These are phyloP conservation scores for Fusarium kyushuense DNA, from an alignment of 2,329 filamentous ascomycete species.

Conservation along the genomic window DNA sequence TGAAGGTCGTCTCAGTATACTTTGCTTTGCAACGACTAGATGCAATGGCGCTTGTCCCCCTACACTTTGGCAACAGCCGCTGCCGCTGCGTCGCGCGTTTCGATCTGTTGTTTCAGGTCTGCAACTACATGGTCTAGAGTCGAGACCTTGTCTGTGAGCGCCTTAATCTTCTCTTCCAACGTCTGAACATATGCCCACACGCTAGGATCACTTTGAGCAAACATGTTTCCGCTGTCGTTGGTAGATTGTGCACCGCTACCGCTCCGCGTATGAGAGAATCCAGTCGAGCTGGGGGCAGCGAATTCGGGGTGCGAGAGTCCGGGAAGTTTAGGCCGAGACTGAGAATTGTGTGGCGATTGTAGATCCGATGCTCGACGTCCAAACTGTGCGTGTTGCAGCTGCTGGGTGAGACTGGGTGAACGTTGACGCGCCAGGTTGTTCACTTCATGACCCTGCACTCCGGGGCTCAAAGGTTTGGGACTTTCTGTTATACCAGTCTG, in stretches of 20 bases:
- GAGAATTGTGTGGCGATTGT: slow-evolving; percentile 64
- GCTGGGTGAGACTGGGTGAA: slow-evolving; percentile 74
- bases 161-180: slow-evolving; percentile 69
- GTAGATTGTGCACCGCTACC: slow-evolving; percentile 66
- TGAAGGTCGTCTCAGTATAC: slow-evolving; percentile 45
- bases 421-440: slow-evolving; percentile 66
- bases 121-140: slow-evolving; percentile 53
- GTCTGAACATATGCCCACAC: slow-evolving; percentile 79
- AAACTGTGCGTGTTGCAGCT: slow-evolving; percentile 72
- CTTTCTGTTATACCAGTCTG: slow-evolving; percentile 85
- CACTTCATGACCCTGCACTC: slow-evolving; percentile 65
- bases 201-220: slow-evolving; percentile 70
- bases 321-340: slow-evolving; percentile 55
- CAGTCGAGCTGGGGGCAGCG: slow-evolving; percentile 48
- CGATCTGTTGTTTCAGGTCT: slow-evolving; percentile 52
- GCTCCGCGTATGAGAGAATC: slow-evolving; percentile 51
- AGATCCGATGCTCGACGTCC: slow-evolving; percentile 68
- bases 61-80: slow-evolving; percentile 42
- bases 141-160: slow-evolving; percentile 52
- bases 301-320: slow-evolving; percentile 55
- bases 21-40: slow-evolving; percentile 37
- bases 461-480: slow-evolving; percentile 84
- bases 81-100: slow-evolving; percentile 48
- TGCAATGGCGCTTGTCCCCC: slow-evolving; percentile 17
- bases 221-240: slow-evolving; percentile 75